phyloP scores from a whole-genome alignment of 1,284 basidiomycete genomes.

The Anthracocystis panici-leucophaei region DNA sequence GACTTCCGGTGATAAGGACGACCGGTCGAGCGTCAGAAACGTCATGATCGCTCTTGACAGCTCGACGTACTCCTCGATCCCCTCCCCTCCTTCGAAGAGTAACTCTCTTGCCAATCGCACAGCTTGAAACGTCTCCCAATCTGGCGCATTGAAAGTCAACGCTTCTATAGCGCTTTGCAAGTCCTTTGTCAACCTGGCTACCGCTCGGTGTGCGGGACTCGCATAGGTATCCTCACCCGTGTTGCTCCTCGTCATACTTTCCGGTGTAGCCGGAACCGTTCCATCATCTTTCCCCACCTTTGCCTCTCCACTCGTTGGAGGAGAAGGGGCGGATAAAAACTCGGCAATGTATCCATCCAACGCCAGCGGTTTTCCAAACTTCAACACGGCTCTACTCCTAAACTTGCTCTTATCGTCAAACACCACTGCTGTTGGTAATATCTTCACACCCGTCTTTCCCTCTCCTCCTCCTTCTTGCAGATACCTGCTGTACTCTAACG shows the following conservation, averaged over 20 bases:
- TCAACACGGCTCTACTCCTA: constrained; percentile 76
- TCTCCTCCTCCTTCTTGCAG: constrained; percentile 13
- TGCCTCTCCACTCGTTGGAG: background rate
- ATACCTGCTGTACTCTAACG: constrained; percentile 84
- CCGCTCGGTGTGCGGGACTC: constrained; percentile 76
- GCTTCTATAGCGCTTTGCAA: constrained; percentile 80
- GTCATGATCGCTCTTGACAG: constrained; percentile 22
- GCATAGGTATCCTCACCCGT: constrained; percentile 63
- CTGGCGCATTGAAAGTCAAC: constrained; percentile 88
- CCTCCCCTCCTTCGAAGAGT: constrained; percentile 74
- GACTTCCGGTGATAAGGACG: background rate
- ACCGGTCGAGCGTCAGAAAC: constrained; percentile 20
- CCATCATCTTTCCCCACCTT: constrained; percentile 16
- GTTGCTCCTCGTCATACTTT: constrained; percentile 34
- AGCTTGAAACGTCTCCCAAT: constrained; percentile 89
- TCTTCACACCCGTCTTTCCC: constrained; percentile 71
- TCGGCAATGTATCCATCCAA: constrained; percentile 81
- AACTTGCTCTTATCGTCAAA: constrained; percentile 97
- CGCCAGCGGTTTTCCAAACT: constrained; percentile 82
- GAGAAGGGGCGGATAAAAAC: constrained; percentile 73
- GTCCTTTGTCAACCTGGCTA: constrained; percentile 82
- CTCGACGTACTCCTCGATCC: constrained; percentile 30
- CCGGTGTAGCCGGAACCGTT: constrained; percentile 44
- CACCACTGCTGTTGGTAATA: constrained; percentile 88
- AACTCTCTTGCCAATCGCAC: constrained; percentile 90